Conservation (phyloP, 2,329 filamentous ascomycete species). For the Diplodia mutila region DNA sequence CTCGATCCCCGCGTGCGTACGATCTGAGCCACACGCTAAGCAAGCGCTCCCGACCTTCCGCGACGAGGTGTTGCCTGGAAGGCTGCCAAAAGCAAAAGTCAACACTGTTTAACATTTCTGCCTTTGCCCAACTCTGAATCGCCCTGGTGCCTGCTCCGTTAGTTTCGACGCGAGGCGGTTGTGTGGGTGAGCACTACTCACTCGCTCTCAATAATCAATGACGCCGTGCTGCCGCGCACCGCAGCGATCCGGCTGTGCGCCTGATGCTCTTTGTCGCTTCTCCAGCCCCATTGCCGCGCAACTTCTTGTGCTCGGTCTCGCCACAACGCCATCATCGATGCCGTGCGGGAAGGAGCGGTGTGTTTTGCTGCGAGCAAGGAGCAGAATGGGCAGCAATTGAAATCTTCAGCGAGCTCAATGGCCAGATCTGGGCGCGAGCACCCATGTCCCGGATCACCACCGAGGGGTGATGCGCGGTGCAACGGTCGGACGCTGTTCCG, state of each 20-base stretch:
- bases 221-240: no score
- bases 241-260: no score
- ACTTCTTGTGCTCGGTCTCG: not conserved
- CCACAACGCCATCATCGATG: not conserved
- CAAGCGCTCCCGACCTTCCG: slow-evolving; percentile 14
- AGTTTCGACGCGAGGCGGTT: not conserved
- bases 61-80: not conserved
- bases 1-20: not conserved
- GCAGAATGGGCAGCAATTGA: no score
- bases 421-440: not conserved
- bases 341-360: slow-evolving; percentile 1
- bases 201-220: not conserved
- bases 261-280: not conserved
- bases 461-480: not conserved
- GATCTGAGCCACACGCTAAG: slow-evolving; percentile 3
- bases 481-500: not conserved
- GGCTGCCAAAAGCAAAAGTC: not conserved
- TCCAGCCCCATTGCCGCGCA: not conserved
- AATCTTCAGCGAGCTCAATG: not conserved
- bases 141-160: not conserved
- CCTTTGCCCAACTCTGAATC: not conserved
- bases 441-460: not conserved
- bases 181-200: not conserved
- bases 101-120: not conserved
- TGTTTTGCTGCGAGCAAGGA: not conserved